phyloP scores from a whole-genome alignment of 2,329 filamentous ascomycete species.

The Trichoderma sp. region DNA sequence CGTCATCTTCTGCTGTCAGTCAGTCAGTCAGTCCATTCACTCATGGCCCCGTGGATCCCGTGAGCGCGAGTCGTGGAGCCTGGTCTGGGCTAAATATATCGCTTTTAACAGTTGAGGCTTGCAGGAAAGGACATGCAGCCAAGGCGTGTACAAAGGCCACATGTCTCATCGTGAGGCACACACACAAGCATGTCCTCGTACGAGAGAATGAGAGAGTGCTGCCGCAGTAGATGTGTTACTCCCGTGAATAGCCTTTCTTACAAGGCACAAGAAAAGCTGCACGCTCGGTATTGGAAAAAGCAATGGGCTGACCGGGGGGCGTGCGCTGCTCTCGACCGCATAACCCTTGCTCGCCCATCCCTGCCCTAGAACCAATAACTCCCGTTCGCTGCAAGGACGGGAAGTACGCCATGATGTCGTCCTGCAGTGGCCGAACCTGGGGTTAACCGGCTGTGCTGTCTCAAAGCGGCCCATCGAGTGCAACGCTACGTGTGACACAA shows the following conservation, averaged over 20 bases:
- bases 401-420: constrained; percentile 1
- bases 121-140: background rate
- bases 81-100: background rate
- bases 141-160: background rate
- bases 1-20: background rate
- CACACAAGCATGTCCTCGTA: background rate
- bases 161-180: background rate
- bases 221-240: background rate
- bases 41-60: background rate
- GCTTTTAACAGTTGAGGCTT: background rate
- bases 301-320: background rate
- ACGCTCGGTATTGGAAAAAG: background rate
- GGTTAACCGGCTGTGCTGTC: background rate
- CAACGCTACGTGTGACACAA: background rate
- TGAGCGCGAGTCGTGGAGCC: background rate
- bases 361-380: background rate
- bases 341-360: background rate
- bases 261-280: background rate
- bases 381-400: background rate
- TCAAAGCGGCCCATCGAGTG: background rate
- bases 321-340: background rate
- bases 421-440: constrained; percentile 5
- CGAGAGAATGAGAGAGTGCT: background rate
- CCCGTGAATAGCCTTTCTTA: background rate
- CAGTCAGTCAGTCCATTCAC: background rate